Evolutionary conservation across 140 eudicot species (phyloP).

Genomic region (Stevia rebaudiana): DNA sequence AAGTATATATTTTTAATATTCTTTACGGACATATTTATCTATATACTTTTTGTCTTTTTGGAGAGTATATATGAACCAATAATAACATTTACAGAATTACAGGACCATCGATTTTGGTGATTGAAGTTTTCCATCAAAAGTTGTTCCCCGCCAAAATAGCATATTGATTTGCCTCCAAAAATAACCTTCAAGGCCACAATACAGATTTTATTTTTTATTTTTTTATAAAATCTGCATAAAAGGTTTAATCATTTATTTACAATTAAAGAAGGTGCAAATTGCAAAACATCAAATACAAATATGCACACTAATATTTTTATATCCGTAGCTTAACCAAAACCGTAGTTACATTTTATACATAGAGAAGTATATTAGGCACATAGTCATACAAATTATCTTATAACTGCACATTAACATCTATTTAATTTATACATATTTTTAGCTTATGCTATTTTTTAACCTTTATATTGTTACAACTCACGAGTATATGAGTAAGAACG

Average conservation of each 20-base stretch:
- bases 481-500: background rate
- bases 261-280: background rate
- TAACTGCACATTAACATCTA: no score
- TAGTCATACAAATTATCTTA: no score
- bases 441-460: no score
- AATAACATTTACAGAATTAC: background rate
- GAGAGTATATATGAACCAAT: background rate
- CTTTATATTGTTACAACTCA: background rate
- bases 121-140: background rate
- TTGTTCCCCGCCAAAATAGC: background rate
- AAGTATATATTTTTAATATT: no score
- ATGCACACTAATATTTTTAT: background rate
- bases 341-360: no score
- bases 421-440: no score
- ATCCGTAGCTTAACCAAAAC: no score
- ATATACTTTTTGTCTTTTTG: no score
- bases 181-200: background rate
- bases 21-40: background rate
- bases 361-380: no score
- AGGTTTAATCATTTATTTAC: no score
- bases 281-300: background rate
- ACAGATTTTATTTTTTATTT: no score
- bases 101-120: background rate
- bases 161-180: background rate
- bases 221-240: no score